Evolutionary conservation across 805 yeast species (phyloP).

Genomic region (Gaillardinia entomophila): DNA sequence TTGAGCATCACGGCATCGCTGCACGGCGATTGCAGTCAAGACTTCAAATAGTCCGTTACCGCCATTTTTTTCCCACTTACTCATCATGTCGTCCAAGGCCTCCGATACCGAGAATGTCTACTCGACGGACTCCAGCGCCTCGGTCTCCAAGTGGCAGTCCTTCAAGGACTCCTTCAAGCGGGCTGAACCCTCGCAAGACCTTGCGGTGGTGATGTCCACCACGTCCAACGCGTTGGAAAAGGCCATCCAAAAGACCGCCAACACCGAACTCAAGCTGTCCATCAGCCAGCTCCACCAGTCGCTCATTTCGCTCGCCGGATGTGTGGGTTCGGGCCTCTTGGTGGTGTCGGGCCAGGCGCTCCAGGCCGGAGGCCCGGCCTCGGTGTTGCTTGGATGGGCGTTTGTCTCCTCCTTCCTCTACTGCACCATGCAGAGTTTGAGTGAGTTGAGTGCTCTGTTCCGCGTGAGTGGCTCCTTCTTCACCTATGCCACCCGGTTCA

Average conservation of each 20-base stretch:
- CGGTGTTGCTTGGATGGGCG: constrained; percentile 33
- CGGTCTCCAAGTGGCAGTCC: constrained; percentile 12
- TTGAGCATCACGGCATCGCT: background rate
- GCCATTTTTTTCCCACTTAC: background rate
- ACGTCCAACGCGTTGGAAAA: constrained; percentile 4
- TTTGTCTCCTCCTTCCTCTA: constrained; percentile 34
- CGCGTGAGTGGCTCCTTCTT: constrained; percentile 39
- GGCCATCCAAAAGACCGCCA: constrained; percentile 3
- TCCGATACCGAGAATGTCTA: background rate
- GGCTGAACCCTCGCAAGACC: constrained; percentile 9
- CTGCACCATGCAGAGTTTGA: constrained; percentile 38
- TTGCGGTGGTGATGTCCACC: background rate
- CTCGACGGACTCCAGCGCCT: background rate
- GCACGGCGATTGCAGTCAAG: background rate
- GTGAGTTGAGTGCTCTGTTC: constrained; percentile 32
- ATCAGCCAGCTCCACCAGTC: constrained; percentile 7
- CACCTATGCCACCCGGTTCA: constrained; percentile 33
- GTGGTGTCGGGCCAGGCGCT: constrained; percentile 36
- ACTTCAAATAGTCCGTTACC: no score
- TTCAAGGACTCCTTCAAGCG: constrained; percentile 25
- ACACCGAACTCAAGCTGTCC: constrained; percentile 10
- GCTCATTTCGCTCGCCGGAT: constrained; percentile 35
- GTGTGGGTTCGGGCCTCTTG: constrained; percentile 38
- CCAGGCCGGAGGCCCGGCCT: constrained; percentile 28
- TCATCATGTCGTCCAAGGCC: background rate